Percentiles rank a stretch among this genome's conserved stretches.
phyloP scores from a whole-genome alignment of 768 basidiomycete species.

The Rhodotorula paludigena region DNA sequence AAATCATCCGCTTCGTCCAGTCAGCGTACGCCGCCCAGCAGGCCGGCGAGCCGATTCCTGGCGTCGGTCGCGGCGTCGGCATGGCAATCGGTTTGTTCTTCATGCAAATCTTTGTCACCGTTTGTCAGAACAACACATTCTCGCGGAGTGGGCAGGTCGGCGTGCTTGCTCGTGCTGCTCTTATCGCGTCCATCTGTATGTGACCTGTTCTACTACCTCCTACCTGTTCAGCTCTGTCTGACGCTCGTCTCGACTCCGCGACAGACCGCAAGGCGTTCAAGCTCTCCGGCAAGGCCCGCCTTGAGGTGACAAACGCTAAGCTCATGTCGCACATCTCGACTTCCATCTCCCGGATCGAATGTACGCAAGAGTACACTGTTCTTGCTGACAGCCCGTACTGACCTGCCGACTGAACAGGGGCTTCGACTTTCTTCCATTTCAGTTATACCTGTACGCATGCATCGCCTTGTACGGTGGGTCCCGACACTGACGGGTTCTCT shows the following conservation, averaged over 20 bases:
- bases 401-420: no score
- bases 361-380: no score
- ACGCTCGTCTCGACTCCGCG: not conserved
- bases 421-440: slow-evolving; percentile 57
- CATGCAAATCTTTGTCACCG: slow-evolving; percentile 11
- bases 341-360: slow-evolving; percentile 87
- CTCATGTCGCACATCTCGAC: slow-evolving; percentile 90
- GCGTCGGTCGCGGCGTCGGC: slow-evolving; percentile 56
- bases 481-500: no score
- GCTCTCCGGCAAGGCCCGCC: slow-evolving; percentile 70
- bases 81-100: slow-evolving; percentile 65
- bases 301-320: slow-evolving; percentile 74
- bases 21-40: slow-evolving; percentile 56
- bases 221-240: no score
- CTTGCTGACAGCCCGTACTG: no score
- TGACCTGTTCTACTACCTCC: not conserved
- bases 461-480: no score
- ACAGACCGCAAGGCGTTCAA: slow-evolving; percentile 62
- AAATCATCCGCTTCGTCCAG: slow-evolving; percentile 63
- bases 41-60: slow-evolving; percentile 42
- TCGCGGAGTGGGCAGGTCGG: slow-evolving; percentile 62
- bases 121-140: slow-evolving; percentile 38
- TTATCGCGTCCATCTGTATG: slow-evolving; percentile 71
- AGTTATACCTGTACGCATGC: slow-evolving; percentile 9
- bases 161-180: slow-evolving; percentile 72